A percentile compares a stretch with the other conserved stretches of the same genome.
Conservation (phyloP, 495 filamentous ascomycete species). For the Talaromyces liani region DNA sequence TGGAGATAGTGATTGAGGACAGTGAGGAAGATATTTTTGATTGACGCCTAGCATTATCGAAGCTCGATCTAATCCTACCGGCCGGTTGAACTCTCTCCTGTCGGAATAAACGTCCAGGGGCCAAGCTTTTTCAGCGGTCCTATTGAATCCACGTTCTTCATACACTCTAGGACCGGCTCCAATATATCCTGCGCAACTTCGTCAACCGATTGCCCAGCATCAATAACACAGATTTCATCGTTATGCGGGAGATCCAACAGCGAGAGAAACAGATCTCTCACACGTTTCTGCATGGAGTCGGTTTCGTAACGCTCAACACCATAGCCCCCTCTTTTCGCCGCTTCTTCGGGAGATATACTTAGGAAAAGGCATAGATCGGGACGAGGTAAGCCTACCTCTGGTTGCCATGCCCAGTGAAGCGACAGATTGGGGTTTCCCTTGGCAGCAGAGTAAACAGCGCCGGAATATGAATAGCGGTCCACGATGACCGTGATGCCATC, state of each 20-base stretch:
- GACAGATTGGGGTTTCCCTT: conserved; percentile 65
- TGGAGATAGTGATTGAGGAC: conserved; percentile 50
- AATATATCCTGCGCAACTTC: conserved; percentile 54
- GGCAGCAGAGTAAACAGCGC: conserved; percentile 91
- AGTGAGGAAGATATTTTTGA: conserved; percentile 53
- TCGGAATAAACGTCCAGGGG: conserved; percentile 24
- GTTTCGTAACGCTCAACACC: conserved; percentile 87
- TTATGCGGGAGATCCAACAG: conserved; percentile 31
- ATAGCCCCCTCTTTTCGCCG: conserved; percentile 71
- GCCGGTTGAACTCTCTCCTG: neutral
- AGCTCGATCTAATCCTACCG: neutral
- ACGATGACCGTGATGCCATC: conserved; percentile 69
- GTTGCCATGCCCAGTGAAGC: conserved; percentile 70
- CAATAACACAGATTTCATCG: conserved; percentile 34
- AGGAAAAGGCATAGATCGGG: conserved; percentile 88
- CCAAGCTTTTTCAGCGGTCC: conserved; percentile 34
- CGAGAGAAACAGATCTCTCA: conserved; percentile 61
- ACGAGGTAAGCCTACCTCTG: conserved; percentile 79
- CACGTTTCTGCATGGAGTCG: conserved; percentile 70
- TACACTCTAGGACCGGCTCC: conserved; percentile 43
- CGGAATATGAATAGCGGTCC: conserved; percentile 91
- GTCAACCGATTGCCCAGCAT: conserved; percentile 46
- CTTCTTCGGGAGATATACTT: conserved; percentile 64
- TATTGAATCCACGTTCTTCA: conserved; percentile 28
- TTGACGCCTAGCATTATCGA: conserved; percentile 17